Base-by-base conservation (phyloP, 192 early-diverging fungal species). In the Mortierella hygrophila region DNA sequence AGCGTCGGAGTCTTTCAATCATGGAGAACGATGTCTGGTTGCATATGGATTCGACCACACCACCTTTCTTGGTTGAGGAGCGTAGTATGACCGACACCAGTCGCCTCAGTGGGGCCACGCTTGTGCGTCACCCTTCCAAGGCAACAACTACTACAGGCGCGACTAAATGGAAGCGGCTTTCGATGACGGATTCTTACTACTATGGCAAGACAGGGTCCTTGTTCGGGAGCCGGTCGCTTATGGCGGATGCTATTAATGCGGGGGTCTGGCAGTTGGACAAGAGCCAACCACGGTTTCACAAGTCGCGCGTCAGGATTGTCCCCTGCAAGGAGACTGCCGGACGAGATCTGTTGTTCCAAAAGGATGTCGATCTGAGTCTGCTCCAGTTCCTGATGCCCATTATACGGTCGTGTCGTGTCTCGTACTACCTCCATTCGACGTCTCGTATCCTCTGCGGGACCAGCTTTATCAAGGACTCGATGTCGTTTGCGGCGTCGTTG, bases 21-120 rank as follows among this genome's bases (percentile, higher is more conserved):
- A 68, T 92, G 6, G 89, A 90, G 18, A 80, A 83, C 7, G 91
- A 92, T 78, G 82, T 82, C 11, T 92, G 91, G 91, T 74, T 92
- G 10, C 88, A 90, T 42, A 76, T 86, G 68, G 80, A 88, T 57
- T 70, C 73, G 0, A 49, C 16, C 11, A 35, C 20, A 68, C 63
- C 82, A 4, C 76, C 44, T 2, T 86, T 77, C 57, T 41, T 77
- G 11, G 72, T 79, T 4, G 84, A 86, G 42, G 79, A 79, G 32
- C 57, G 79, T 20, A 40, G 69, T 1, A 49, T 83, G 35, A 78
- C 79, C 0, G 79, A 81, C 37, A 78, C 72, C 29, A 78, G 75
- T 52, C 69, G 84, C 29, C 72, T 80, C 5, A 81, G 84, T n/a
- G 84, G 84, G 0, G 63, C 84, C 0, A 86, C 84, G 1, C 75